Evolutionary conservation across 805 yeast species (phyloP), one percentile per base, ranked within the genome.

Genomic region (Cyberlindnera xylosilytica): DNA sequence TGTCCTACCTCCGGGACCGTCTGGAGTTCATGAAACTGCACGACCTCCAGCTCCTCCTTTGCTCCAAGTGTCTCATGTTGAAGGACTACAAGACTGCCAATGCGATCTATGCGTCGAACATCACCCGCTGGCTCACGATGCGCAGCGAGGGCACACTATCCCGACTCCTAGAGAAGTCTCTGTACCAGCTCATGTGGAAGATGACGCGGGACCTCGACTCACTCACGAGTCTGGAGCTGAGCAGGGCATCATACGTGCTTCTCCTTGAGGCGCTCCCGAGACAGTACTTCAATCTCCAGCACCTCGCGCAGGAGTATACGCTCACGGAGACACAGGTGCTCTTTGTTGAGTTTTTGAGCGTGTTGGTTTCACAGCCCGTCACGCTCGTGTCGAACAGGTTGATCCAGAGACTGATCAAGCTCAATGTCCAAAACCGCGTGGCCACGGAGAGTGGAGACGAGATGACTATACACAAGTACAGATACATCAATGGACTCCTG

Each of bases 151-250:
- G 22, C 2, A 13, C 11, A 4, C 28, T 50, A 10, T 35, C 49
- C 6, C 27, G 42, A 12, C 35, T 46, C n/a, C 18, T 45, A 20
- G 47, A 45, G 36, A 50, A 50, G 36, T 39, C 45, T 4, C 20
- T 50, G 2, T 48, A 50, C 27, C 54, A 50, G 17, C 37, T 50
- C 18, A 41, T 42, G 8, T 48, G 52, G 49, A 47, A 42, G 29
- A 34, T 50, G 10, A 19, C 44, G 1, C 40, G 34, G 6, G 47
- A 44, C n/a, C 16, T 42, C 20, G 13, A 37, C 2, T n/a, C 40
- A 4, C 18, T 50, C 10, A 26, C 24, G 8, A 2, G 30, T 1
- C 18, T 47, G n/a, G 16, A 19, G 3, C 31, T 38, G 19, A 20
- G 40, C 2, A 29, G 15, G 7, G 10, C 18, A 3, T 45, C 50